A percentile compares a stretch with the other conserved stretches of the same genome.
These are phyloP conservation scores for Aureobasidium sp. DNA, from an alignment of 2,329 filamentous ascomycete genomes.

Conservation along the genomic window DNA sequence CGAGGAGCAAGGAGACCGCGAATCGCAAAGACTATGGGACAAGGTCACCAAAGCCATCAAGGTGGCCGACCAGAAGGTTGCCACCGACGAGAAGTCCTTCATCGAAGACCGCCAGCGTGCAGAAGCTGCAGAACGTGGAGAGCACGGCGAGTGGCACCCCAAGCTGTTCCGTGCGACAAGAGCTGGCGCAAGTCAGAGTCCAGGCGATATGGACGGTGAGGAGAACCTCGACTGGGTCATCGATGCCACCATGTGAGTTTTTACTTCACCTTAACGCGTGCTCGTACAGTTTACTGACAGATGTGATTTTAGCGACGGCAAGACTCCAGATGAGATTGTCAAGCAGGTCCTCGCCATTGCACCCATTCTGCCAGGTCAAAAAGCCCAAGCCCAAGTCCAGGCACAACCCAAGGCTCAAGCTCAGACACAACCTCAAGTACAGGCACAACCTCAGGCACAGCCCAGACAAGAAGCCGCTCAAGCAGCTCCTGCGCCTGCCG, in stretches of 20 bases:
- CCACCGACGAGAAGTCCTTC: conserved; percentile 92
- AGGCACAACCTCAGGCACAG: conserved; percentile 23
- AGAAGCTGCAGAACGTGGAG: conserved; percentile 72
- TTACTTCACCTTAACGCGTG: conserved; percentile 1
- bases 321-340: conserved; percentile 56
- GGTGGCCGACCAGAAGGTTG: conserved; percentile 75
- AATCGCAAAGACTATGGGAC: conserved; percentile 83
- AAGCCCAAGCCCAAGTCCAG: conserved; percentile 33
- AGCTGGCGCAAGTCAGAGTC: conserved; percentile 53
- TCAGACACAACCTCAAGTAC: conserved; percentile 28
- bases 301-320: conserved; percentile 46
- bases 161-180: conserved; percentile 73
- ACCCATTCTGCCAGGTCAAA: conserved; percentile 75
- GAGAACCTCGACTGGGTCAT: conserved; percentile 95
- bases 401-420: conserved; percentile 27
- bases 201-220: conserved; percentile 63
- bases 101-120: conserved; percentile 89
- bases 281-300: conserved; percentile 14
- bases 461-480: not conserved
- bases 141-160: conserved; percentile 82
- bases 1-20: conserved; percentile 78
- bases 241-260: conserved; percentile 68
- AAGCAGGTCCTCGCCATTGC: conserved; percentile 83
- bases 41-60: conserved; percentile 76
- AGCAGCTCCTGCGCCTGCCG: conserved; percentile 38